These are phyloP conservation scores for Mimosa pudica DNA, from an alignment of 306 rosid genomes.

Conservation along the genomic window DNA sequence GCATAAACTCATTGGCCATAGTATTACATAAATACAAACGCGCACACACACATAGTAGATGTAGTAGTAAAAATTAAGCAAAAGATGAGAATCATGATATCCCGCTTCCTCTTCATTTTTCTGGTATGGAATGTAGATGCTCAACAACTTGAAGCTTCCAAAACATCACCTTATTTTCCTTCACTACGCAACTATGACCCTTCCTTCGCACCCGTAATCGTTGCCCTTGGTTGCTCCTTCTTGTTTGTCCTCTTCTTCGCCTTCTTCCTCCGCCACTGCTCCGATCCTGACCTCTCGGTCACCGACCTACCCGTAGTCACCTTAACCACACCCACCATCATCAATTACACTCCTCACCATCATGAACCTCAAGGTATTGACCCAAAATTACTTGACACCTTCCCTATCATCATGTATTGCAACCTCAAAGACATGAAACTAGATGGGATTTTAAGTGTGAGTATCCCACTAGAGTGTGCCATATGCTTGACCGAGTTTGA, in stretches of 20 bases:
- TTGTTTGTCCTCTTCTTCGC: conserved; percentile 28
- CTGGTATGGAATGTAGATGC: not conserved
- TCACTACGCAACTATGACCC: conserved; percentile 1
- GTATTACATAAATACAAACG: no score
- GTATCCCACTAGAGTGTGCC: conserved; percentile 48
- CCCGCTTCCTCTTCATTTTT: not conserved
- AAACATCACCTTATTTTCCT: not conserved
- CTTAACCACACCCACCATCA: not conserved
- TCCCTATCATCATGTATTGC: conserved; percentile 52
- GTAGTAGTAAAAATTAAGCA: not conserved
- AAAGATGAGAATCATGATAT: not conserved
- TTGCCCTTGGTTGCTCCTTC: conserved; percentile 11
- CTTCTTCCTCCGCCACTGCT: not conserved
- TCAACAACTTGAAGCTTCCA: conserved; percentile 32
- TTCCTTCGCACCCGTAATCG: conserved; percentile 16
- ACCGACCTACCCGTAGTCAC: not conserved
- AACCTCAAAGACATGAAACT: conserved; percentile 34
- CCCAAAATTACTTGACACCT: conserved; percentile 39
- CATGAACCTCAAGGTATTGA: conserved; percentile 21
- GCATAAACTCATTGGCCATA: not conserved
- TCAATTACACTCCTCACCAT: not conserved
- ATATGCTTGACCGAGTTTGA: conserved; percentile 64
- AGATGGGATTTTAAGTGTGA: conserved; percentile 25
- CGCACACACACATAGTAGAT: no score
- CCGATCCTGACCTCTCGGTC: not conserved